Conservation (phyloP, 371 early-diverging fungal genomes). For the Scutellospora calospora region DNA sequence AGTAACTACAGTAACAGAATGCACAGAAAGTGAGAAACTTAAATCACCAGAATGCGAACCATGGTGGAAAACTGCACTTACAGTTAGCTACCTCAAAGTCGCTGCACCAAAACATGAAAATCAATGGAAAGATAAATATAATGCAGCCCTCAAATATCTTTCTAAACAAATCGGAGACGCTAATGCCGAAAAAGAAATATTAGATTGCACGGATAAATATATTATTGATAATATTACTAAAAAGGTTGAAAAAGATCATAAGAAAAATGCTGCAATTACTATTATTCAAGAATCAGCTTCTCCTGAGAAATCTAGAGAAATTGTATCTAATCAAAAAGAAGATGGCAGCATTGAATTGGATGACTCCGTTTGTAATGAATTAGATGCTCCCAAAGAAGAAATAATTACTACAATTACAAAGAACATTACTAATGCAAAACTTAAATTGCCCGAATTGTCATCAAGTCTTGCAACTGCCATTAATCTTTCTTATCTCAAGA, state of each 20-base stretch:
- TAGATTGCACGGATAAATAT: neutral
- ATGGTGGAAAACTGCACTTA: slow-evolving; percentile 25
- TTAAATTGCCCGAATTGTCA: neutral
- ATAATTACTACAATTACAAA: neutral
- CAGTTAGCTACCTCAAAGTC: neutral
- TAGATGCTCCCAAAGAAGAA: neutral
- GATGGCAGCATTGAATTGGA: slow-evolving; percentile 6
- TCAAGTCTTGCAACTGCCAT: neutral
- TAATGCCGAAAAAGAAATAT: neutral
- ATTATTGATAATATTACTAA: slow-evolving; percentile 18
- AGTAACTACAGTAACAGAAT: neutral
- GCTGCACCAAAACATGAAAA: neutral
- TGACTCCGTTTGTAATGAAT: neutral
- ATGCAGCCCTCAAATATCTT: neutral
- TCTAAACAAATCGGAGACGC: neutral
- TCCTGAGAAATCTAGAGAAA: neutral
- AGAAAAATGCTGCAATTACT: neutral
- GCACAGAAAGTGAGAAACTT: neutral
- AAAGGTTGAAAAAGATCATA: neutral
- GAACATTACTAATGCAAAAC: neutral
- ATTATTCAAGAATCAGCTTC: neutral
- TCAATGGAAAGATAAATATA: neutral
- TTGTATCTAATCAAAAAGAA: slow-evolving; percentile 8
- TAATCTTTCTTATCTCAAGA: slow-evolving; percentile 17
- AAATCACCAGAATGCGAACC: neutral